Evolutionary conservation across 768 basidiomycete genomes (phyloP), one percentile per base, ranked within the genome.

Genomic region (Trametes punicea): DNA sequence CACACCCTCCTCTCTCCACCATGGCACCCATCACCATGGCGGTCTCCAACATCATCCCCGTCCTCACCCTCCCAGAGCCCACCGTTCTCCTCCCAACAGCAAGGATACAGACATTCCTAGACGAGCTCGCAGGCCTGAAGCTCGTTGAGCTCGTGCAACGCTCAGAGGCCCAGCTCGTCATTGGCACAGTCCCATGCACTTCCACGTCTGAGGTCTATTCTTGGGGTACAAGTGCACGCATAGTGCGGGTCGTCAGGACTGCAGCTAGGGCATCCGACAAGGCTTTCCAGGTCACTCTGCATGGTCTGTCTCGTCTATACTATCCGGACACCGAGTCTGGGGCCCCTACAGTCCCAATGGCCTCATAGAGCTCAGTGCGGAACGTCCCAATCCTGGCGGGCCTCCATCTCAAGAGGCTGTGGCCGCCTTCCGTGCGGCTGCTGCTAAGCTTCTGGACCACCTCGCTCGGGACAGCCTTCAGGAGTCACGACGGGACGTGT

Each of bases 81-180:
- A 73, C 82, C 41, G 72, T 94, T 55, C 81, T 94, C 33, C 80
- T 92, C 11, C 93, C 93, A 0, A 83, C 82, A 7, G 82, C 87
- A 0, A 74, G 84, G 13, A 74, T 89, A 40, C 84, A 88, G 0
- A 70, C 93, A 56, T 83, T 87, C 0, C 77, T 95, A 20, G 75
- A 82, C 16, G 77, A 75, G 18, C 61, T 77, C 21, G 76, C 85
- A 31, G 89, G 85, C 20, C 82, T 87, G 59, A 80, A 78, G 6
- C 71, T 95, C 6, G 74, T 89, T 33, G 71, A 81, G 0, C 78
- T 90, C 61, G 79, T 88, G 41, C 83, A 88, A 34, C 81, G 86
- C 45, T 81, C 85, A 2, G 87, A 90, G 48, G 71, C 81, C 2
- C 81, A 89, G 25, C 86, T 87, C 2, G 72, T 88, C 51, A 73